phyloP scores from a whole-genome alignment of 2,329 filamentous ascomycete genomes.

The Basipetospora chlamydospora region DNA sequence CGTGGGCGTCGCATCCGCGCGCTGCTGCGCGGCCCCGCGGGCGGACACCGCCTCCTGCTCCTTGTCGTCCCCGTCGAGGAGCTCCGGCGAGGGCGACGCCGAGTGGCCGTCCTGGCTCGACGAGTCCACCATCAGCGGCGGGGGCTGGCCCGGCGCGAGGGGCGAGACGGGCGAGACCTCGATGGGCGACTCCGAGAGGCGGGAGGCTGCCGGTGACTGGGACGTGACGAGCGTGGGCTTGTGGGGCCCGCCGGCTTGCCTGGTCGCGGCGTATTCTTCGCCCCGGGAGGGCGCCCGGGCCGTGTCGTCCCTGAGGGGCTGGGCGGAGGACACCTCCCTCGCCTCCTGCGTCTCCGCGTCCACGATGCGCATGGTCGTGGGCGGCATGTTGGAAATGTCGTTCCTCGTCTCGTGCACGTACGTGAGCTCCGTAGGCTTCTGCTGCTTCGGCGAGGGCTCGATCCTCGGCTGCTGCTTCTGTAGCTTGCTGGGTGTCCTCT shows the following conservation, averaged over 20 bases:
- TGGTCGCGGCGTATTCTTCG: not conserved
- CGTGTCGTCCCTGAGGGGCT: conserved; percentile 10
- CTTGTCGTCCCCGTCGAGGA: conserved; percentile 31
- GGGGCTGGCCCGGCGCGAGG: conserved; percentile 33
- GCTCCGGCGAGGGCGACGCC: conserved; percentile 50
- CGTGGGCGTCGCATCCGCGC: conserved; percentile 29
- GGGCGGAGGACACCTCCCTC: conserved; percentile 1
- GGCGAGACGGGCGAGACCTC: conserved; percentile 42
- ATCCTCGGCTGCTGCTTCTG: conserved; percentile 49
- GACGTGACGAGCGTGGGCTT: not conserved
- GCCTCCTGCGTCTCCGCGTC: conserved; percentile 34
- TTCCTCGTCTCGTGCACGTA: conserved; percentile 31
- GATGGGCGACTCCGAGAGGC: conserved; percentile 52
- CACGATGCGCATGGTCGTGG: conserved; percentile 44
- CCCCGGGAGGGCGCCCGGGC: conserved; percentile 6
- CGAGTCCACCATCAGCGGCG: conserved; percentile 53
- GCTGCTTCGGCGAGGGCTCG: conserved; percentile 25
- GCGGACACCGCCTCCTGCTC: conserved; percentile 13
- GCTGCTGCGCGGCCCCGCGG: conserved; percentile 23
- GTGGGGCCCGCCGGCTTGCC: not conserved
- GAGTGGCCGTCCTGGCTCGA: conserved; percentile 55
- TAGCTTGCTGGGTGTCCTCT: conserved; percentile 50
- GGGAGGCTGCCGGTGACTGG: too few species aligned
- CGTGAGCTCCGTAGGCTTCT: conserved; percentile 7
- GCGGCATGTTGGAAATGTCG: conserved; percentile 40